phyloP scores from a whole-genome alignment of 176 grass and related monocot species.

The Tuctoria greenei region DNA sequence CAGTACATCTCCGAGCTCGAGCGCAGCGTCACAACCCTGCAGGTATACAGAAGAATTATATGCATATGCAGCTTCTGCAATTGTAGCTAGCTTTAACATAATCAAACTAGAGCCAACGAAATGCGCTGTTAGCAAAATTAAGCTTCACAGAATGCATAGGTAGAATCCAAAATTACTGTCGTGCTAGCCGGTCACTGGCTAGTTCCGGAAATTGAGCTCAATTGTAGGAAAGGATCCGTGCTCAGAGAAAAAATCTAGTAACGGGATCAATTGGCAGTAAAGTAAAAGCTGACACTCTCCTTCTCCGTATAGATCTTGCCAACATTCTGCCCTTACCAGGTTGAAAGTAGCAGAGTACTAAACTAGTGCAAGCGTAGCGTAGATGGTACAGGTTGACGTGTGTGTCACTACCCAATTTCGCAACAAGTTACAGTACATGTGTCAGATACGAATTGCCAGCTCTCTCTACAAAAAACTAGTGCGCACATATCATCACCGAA shows the following conservation, averaged over 20 bases:
- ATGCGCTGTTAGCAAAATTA: background rate
- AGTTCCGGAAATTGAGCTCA: background rate
- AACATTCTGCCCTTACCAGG: background rate
- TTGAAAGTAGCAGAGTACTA: background rate
- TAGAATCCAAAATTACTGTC: background rate
- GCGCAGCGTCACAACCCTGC: conserved; percentile 90
- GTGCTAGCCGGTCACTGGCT: too few species aligned
- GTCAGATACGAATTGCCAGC: background rate
- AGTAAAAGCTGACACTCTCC: background rate
- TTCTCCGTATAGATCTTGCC: conserved; percentile 15
- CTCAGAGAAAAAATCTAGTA: background rate
- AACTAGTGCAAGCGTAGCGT: background rate
- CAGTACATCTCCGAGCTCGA: conserved; percentile 99
- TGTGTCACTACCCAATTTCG: background rate
- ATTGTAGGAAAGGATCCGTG: background rate
- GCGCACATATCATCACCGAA: background rate
- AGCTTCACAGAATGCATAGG: background rate
- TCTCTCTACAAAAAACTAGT: too few species aligned
- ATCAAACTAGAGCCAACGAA: background rate
- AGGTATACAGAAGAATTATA: conserved; percentile 41
- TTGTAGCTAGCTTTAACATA: background rate
- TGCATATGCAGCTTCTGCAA: background rate
- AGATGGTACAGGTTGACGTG: background rate
- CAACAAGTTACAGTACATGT: background rate
- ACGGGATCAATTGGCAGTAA: background rate